Percentiles rank a stretch among this genome's conserved stretches.
These are phyloP conservation scores for Daldinia caldariorum DNA, from an alignment of 495 filamentous ascomycete genomes.

Conservation along the genomic window DNA sequence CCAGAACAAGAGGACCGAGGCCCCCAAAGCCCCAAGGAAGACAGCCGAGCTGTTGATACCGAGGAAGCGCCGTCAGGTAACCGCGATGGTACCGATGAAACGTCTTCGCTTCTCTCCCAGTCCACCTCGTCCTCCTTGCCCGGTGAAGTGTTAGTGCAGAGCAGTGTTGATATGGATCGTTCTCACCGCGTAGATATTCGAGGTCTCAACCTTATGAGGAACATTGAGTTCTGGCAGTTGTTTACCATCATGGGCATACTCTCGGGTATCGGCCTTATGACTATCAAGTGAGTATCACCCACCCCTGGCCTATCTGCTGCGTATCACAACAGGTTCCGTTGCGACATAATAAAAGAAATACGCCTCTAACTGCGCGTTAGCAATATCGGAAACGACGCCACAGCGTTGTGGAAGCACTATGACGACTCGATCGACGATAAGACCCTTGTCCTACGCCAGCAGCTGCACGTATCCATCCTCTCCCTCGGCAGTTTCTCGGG, in stretches of 20 bases:
- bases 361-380: slow-evolving; percentile 61
- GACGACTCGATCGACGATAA: slow-evolving; percentile 75
- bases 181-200: slow-evolving; percentile 86
- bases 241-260: slow-evolving; percentile 87
- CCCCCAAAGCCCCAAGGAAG: slow-evolving; percentile 38
- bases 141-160: slow-evolving; percentile 59
- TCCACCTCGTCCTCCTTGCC: slow-evolving; percentile 56
- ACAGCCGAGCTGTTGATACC: slow-evolving; percentile 49
- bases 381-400: slow-evolving; percentile 95
- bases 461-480: slow-evolving; percentile 92
- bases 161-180: slow-evolving; percentile 66
- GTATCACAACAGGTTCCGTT: background rate
- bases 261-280: slow-evolving; percentile 95
- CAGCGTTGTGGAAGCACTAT: slow-evolving; percentile 80
- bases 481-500: slow-evolving; percentile 87
- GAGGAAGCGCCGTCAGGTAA: slow-evolving; percentile 45
- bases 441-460: slow-evolving; percentile 84
- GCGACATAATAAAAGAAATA: background rate
- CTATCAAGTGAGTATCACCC: slow-evolving; percentile 82
- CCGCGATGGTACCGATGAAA: slow-evolving; percentile 70
- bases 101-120: slow-evolving; percentile 82
- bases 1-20: slow-evolving; percentile 36
- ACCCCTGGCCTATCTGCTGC: too few relatives aligned
- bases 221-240: slow-evolving; percentile 87
- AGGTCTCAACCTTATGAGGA: slow-evolving; percentile 78